phyloP scores from a whole-genome alignment of 805 yeast species.

The Ogataea dorogensis region DNA sequence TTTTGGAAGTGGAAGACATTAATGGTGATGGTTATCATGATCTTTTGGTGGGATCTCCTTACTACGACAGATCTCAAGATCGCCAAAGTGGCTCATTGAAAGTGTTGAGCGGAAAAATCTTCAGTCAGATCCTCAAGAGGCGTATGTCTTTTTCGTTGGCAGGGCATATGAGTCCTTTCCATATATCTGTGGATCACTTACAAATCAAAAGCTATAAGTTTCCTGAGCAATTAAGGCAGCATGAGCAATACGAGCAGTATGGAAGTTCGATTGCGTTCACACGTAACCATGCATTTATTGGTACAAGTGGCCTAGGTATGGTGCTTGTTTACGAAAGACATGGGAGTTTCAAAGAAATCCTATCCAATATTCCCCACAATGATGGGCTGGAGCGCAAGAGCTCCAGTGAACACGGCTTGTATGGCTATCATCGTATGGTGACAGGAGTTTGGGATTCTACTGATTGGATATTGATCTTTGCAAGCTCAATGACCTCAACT shows the following conservation, averaged over 20 bases:
- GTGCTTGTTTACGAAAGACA: conserved; percentile 37
- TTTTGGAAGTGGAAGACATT: conserved; percentile 28
- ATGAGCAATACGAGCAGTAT: conserved; percentile 40
- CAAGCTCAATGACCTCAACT: conserved; percentile 29
- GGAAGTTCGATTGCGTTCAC: conserved; percentile 37
- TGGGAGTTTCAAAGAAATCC: conserved; percentile 1
- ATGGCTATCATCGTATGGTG: conserved; percentile 28
- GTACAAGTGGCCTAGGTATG: conserved; percentile 38
- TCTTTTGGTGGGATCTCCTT: conserved; percentile 45
- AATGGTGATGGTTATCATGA: conserved; percentile 41
- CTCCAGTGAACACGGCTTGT: conserved; percentile 28
- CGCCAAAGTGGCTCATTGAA: conserved; percentile 39
- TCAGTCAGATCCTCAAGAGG: conserved; percentile 2
- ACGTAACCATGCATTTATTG: conserved; percentile 32
- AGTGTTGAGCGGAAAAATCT: conserved; percentile 31
- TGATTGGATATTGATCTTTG: conserved; percentile 33
- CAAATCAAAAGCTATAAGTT: conserved; percentile 11
- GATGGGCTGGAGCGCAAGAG: conserved; percentile 8
- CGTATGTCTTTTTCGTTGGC: background rate
- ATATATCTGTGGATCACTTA: conserved; percentile 11
- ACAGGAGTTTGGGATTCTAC: conserved; percentile 18
- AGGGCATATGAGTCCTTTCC: conserved; percentile 1
- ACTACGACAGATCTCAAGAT: conserved; percentile 20
- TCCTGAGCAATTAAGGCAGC: conserved; percentile 21
- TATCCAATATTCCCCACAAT: background rate